Base-by-base conservation (phyloP, 345 rosid species). In the Ailanthus altissimus region DNA sequence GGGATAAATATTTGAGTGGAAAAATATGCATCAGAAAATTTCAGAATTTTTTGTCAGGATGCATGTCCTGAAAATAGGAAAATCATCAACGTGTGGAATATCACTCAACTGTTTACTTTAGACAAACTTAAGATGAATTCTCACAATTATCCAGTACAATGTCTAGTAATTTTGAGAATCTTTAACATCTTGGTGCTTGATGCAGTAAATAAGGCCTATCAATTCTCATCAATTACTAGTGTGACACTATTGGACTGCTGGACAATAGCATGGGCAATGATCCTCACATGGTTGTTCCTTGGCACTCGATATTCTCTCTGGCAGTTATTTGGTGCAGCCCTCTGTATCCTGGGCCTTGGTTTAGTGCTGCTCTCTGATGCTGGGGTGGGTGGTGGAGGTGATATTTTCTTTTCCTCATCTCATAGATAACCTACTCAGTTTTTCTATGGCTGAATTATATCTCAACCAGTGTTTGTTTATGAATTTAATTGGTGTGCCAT, bases 171-270 rank as follows among this genome's bases (percentile, higher is more conserved):
- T 46, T 43, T 3, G 42, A 25, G 72, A 47, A 6, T 47, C 38
- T 25, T 6, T 67, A 47, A 67, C 64, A 57, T 57, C 16, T 5
- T 75, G 5, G 13, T 61, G 51, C 9, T 76, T 73, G 64, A 54
- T 77, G 87, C 83, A 91, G 95, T 84, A 36, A 91, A 89, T 56
- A 80, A 88, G 73, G 92, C 95, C 58, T 89, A n/a, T 72, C 92
- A 86, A 76, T 91, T 16, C 83, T 82, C 95, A 20, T 91, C 93
- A 42, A 78, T 86, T 51, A 88, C 93, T 11, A 89, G 91, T 64
- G 91, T 91, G 70, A 85, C 95, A 28, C 78, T 89, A 62, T 71
- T 91, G 83, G 89, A 89, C 50, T 88, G 89, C 81, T 88, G 61
- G 65, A 85, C 95, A 36, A 65, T 89, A 75, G 80, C 81, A 15